phyloP scores from a whole-genome alignment of 2,329 filamentous ascomycete species.

The Cadophora luteo-olivacea region DNA sequence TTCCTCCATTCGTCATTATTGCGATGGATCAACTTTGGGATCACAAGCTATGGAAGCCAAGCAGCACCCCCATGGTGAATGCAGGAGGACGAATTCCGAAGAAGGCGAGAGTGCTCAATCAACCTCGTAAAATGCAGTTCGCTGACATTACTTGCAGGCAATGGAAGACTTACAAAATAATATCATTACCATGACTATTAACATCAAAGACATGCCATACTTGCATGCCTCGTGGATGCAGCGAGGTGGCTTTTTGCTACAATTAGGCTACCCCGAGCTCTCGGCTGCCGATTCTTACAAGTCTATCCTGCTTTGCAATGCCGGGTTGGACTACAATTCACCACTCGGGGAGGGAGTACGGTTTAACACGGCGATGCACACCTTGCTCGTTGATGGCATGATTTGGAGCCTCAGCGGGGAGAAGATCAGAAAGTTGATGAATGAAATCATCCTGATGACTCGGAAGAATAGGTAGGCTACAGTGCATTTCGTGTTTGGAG shows the following conservation, averaged over 20 bases:
- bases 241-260: constrained; percentile 13
- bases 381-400: constrained; percentile 3
- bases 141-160: not conserved
- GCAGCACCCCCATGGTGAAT: constrained; percentile 1
- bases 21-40: not conserved
- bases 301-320: constrained; percentile 17
- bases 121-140: not conserved
- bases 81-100: not conserved
- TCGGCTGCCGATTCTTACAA: constrained; percentile 29
- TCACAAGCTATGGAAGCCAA: constrained; percentile 4
- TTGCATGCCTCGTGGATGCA: constrained; percentile 12
- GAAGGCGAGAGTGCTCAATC: not conserved
- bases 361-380: constrained; percentile 16
- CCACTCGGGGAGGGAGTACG: constrained; percentile 15
- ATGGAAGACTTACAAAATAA: constrained; percentile 2
- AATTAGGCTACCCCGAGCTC: constrained; percentile 26
- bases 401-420: not conserved
- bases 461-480: not conserved
- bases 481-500: not conserved
- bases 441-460: not conserved
- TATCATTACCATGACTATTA: not conserved
- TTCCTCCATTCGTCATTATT: not conserved
- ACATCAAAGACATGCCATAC: constrained; percentile 14
- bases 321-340: constrained; percentile 2
- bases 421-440: not conserved